phyloP scores from a whole-genome alignment of 305 asterid species.

The Withania somnifera region DNA sequence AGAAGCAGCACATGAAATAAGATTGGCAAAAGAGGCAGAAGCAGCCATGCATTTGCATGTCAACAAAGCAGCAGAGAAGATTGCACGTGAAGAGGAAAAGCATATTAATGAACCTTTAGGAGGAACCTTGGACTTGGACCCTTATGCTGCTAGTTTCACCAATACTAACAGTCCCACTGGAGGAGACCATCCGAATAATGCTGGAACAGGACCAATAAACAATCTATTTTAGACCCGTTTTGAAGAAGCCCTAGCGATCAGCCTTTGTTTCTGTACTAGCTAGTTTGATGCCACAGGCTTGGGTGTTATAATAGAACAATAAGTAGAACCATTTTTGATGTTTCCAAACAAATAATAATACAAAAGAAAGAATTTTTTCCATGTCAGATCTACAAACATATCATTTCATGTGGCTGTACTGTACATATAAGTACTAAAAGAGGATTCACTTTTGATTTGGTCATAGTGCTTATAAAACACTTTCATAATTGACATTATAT shows the following conservation, averaged over 20 bases:
- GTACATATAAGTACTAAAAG: too few relatives aligned
- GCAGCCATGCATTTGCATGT: slow-evolving; percentile 62
- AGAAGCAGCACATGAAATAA: slow-evolving; percentile 58
- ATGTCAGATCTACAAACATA: too few relatives aligned
- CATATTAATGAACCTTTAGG: not conserved
- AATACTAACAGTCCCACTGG: not conserved
- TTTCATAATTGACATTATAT: too few relatives aligned
- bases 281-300: not conserved
- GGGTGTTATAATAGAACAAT: not conserved
- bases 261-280: not conserved
- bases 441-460: too few relatives aligned
- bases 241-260: not conserved
- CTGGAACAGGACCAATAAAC: not conserved
- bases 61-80: slow-evolving; percentile 54
- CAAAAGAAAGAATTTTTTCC: too few relatives aligned
- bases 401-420: too few relatives aligned
- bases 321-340: not conserved
- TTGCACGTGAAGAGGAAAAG: slow-evolving; percentile 4
- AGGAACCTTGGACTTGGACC: not conserved
- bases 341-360: not conserved
- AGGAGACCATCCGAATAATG: not conserved
- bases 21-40: slow-evolving; percentile 71
- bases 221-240: not conserved
- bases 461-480: too few relatives aligned
- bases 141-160: not conserved